These are phyloP conservation scores for Arabidopsis suecica DNA, from an alignment of 345 rosid genomes.

Conservation along the genomic window DNA sequence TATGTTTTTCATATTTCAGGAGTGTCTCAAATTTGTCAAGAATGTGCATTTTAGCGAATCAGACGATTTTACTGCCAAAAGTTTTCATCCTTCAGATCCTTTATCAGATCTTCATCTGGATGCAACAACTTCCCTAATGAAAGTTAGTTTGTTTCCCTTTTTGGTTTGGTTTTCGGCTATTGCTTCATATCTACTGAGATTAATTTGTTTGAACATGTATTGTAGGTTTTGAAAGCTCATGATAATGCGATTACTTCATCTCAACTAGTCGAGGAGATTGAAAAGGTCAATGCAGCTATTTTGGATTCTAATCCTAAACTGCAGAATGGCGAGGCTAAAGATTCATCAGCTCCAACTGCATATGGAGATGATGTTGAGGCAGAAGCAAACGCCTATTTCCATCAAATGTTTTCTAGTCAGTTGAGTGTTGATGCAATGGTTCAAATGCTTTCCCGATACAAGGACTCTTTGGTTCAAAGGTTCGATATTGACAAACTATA, in stretches of 20 bases:
- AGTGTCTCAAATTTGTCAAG: conserved; percentile 82
- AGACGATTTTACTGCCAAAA: conserved; percentile 62
- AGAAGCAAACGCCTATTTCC: conserved; percentile 96
- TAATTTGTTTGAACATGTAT: conserved; percentile 22
- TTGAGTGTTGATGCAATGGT: conserved; percentile 88
- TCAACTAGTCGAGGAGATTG: conserved; percentile 76
- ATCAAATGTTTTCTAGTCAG: conserved; percentile 90
- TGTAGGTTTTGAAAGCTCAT: conserved; percentile 75
- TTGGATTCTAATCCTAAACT: conserved; percentile 62
- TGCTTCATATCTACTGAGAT: conserved; percentile 5
- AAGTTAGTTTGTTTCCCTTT: conserved; percentile 55
- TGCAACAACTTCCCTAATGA: conserved; percentile 62
- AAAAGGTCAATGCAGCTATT: conserved; percentile 59
- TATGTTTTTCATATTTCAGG: conserved; percentile 55
- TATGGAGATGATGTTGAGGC: conserved; percentile 83
- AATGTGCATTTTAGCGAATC: conserved; percentile 72
- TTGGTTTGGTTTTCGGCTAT: conserved; percentile 9
- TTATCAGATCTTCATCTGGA: conserved; percentile 65
- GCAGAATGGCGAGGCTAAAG: conserved; percentile 75
- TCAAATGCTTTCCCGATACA: conserved; percentile 91
- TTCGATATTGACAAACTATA: conserved; percentile 33
- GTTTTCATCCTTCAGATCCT: conserved; percentile 64
- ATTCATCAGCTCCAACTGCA: conserved; percentile 69
- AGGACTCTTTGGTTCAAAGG: conserved; percentile 84
- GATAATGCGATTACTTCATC: conserved; percentile 51